Base-by-base conservation (phyloP, 106 monocot species). In the Acorus calamus region DNA sequence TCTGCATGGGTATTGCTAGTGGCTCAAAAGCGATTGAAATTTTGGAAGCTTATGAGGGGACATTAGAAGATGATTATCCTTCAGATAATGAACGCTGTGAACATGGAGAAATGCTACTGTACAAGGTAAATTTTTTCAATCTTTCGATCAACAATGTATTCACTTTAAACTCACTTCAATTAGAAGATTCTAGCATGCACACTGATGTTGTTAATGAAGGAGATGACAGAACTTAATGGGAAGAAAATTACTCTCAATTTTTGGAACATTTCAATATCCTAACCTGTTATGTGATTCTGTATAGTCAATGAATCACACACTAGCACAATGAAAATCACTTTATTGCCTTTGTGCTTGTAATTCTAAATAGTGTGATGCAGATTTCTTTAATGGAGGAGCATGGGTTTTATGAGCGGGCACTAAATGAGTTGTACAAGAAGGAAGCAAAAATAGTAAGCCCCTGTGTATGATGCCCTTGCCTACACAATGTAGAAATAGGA, bases 61-160 rank as follows among this genome's bases (percentile, higher is more conserved):
- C 96, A 57, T 57, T 96, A 53, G 96, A 87, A 77, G 96, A 87
- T 81, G 90, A 87, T 71, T 96, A 85, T 75, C 96, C 96, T 71
- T 83, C 90, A 45, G 87, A 91, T 2, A 96, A 81, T 71, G 96
- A 96, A 69, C 81, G 83, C 13, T 87, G 84, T 76, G 96, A 96
- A 69, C 96, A 96, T 75, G 78, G 91, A 57, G 96, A 96, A 74
- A 96, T 96, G 96, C 90, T 96, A 46, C 66, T 96, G 58, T 96
- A 96, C 54, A 96, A 90, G 87, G 96, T 96, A 68, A 74, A 44
- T 64, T 9, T 57, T 11, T 28, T 28, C 28, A 28, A 28, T 28
- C 28, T 28, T 28, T 28, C 28, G 28, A 28, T 28, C 28, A 28
- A 28, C 28, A 28, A 28, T 28, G 28, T 28, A 28, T 28, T 28